phyloP scores from a whole-genome alignment of 1,284 basidiomycete genomes.

The Boletellus deceptivus region DNA sequence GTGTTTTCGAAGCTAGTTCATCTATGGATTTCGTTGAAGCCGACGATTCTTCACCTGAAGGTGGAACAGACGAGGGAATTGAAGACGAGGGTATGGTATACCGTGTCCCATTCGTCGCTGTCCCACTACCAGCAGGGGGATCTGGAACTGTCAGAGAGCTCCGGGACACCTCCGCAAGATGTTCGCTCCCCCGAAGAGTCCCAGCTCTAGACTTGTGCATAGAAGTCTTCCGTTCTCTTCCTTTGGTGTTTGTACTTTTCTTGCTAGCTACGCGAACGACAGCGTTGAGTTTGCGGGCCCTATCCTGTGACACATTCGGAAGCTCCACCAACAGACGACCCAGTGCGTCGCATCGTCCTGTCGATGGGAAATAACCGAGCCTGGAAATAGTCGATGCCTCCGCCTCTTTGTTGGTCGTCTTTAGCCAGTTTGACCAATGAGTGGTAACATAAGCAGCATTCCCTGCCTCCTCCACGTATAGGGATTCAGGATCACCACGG shows the following conservation, averaged over 20 bases:
- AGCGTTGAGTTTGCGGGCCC: neutral
- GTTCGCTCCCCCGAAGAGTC: neutral
- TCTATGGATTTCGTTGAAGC: neutral
- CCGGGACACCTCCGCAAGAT: neutral
- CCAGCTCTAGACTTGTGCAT: neutral
- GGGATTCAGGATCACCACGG: neutral
- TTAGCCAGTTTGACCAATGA: neutral
- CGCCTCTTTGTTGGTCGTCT: neutral
- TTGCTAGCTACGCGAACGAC: neutral
- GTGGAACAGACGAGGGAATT: neutral
- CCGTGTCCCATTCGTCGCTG: neutral
- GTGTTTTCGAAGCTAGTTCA: neutral
- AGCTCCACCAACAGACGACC: constrained; percentile 11
- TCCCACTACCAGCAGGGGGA: neutral
- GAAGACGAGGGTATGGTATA: neutral
- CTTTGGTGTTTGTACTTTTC: too few relatives aligned
- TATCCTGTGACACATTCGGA: neutral
- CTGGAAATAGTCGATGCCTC: neutral
- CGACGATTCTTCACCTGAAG: neutral
- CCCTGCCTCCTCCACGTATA: neutral
- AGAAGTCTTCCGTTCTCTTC: too few relatives aligned
- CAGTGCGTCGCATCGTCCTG: constrained; percentile 7
- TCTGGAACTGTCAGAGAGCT: neutral
- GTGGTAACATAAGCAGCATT: neutral
- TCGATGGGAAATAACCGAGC: neutral